These are phyloP conservation scores for Tuber calosporum DNA, from an alignment of 495 filamentous ascomycete species.

Conservation along the genomic window DNA sequence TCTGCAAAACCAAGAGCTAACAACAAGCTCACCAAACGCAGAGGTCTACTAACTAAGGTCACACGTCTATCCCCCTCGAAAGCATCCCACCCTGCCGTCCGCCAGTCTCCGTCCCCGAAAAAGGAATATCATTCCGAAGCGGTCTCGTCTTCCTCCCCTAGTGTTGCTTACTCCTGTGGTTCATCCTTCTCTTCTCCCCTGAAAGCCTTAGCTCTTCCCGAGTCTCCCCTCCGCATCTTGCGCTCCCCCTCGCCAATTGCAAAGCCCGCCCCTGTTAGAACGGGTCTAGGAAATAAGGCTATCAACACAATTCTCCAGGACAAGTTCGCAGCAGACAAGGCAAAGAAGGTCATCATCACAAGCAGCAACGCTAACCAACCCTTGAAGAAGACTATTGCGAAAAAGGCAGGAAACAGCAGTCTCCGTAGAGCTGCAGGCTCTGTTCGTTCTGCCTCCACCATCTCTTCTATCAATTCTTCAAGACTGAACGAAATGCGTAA, in stretches of 20 bases:
- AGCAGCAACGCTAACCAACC: slow-evolving; percentile 21
- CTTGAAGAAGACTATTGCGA: slow-evolving; percentile 27
- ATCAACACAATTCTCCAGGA: slow-evolving; percentile 37
- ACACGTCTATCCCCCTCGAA: slow-evolving; percentile 20
- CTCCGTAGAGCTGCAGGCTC: slow-evolving; percentile 39
- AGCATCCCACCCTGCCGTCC: slow-evolving; percentile 33
- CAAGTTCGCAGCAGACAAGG: slow-evolving; percentile 30
- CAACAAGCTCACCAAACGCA: slow-evolving; percentile 18
- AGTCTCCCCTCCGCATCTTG: slow-evolving; percentile 32
- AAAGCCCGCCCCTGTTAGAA: slow-evolving; percentile 31
- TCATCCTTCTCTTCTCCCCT: background rate
- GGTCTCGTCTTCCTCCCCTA: slow-evolving; percentile 24
- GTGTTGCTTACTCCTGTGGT: background rate
- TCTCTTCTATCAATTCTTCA: slow-evolving; percentile 25
- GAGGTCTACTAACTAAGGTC: slow-evolving; percentile 11
- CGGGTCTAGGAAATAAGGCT: slow-evolving; percentile 34
- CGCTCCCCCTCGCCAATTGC: slow-evolving; percentile 31
- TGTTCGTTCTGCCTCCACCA: slow-evolving; percentile 7
- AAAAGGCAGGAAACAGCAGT: slow-evolving; percentile 33
- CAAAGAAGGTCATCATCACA: slow-evolving; percentile 39
- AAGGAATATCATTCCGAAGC: slow-evolving; percentile 20
- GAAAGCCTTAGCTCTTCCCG: slow-evolving; percentile 16
- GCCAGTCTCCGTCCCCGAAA: slow-evolving; percentile 22
- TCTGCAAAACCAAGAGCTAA: slow-evolving; percentile 9
- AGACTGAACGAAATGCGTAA: slow-evolving; percentile 38